phyloP scores from a whole-genome alignment of 495 filamentous ascomycete species.

The Cercophora newfieldiana region DNA sequence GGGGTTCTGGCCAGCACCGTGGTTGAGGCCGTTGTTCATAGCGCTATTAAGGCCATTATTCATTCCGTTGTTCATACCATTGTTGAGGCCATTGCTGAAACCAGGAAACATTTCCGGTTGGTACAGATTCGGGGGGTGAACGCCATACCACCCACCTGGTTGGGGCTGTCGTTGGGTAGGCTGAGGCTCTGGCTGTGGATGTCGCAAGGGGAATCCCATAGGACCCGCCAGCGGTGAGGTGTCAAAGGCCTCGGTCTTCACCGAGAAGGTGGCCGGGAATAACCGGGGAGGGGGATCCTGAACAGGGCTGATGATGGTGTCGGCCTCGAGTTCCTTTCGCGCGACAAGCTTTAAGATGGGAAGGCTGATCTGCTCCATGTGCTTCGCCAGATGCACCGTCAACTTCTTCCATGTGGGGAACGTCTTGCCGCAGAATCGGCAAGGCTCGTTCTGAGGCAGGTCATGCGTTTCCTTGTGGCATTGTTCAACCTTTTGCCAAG shows the following conservation, averaged over 20 bases:
- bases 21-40: conserved; percentile 8
- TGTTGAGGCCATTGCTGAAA: conserved; percentile 3
- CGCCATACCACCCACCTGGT: not conserved
- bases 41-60: conserved; percentile 3
- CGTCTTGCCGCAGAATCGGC: conserved; percentile 83
- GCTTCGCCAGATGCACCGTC: conserved; percentile 90
- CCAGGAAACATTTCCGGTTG: not conserved
- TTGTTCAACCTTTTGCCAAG: conserved; percentile 76
- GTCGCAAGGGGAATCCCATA: not conserved
- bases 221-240: conserved; percentile 13
- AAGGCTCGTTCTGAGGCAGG: conserved; percentile 74
- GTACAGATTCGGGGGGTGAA: not conserved
- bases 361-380: conserved; percentile 93
- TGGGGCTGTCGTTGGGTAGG: conserved; percentile 10
- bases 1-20: not conserved
- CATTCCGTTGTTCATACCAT: not conserved
- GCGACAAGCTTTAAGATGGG: conserved; percentile 78
- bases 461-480: conserved; percentile 71
- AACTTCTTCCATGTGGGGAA: conserved; percentile 92
- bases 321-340: conserved; percentile 54
- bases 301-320: conserved; percentile 64
- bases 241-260: conserved; percentile 32
- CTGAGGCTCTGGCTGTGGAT: not conserved
- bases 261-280: conserved; percentile 37
- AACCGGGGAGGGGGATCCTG: conserved; percentile 51